phyloP scores from a whole-genome alignment of 345 rosid genomes.

The Mallotus nudiflorus region DNA sequence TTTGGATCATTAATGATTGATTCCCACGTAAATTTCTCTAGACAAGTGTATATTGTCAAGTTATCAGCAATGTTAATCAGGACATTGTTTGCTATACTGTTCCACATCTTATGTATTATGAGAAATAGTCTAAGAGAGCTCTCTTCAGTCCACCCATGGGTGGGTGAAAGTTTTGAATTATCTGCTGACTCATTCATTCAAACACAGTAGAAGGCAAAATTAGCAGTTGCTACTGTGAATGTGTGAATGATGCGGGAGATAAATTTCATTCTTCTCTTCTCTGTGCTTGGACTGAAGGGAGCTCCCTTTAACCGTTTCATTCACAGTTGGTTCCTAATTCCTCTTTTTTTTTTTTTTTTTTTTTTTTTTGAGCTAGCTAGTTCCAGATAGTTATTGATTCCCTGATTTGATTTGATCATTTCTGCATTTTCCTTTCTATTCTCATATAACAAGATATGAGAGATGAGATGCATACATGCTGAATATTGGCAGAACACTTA shows the following conservation, averaged over 20 bases:
- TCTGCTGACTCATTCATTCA: conserved; percentile 58
- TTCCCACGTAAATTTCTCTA: too few species aligned
- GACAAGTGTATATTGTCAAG: too few species aligned
- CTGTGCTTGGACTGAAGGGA: conserved; percentile 59
- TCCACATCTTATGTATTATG: not conserved
- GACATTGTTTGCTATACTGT: not conserved
- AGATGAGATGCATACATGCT: too few species aligned
- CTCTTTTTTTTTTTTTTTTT: too few species aligned
- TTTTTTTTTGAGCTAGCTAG: too few species aligned
- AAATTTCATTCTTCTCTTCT: conserved; percentile 38
- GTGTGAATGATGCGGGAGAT: conserved; percentile 39
- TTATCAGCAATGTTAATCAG: not conserved
- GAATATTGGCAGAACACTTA: too few species aligned
- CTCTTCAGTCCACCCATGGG: conserved; percentile 53
- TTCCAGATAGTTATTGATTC: too few species aligned
- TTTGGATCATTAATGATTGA: not conserved
- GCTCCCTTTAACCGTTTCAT: conserved; percentile 35
- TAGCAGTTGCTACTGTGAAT: conserved; percentile 19
- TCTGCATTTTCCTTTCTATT: not conserved
- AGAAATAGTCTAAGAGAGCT: conserved; percentile 38
- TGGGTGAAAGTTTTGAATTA: conserved; percentile 37
- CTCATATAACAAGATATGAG: too few species aligned
- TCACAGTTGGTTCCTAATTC: not conserved
- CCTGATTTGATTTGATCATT: too few species aligned
- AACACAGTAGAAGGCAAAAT: conserved; percentile 29